Evolutionary conservation across 2,329 filamentous ascomycete species (phyloP).

Genomic region (Sclerotiophoma versabilis): DNA sequence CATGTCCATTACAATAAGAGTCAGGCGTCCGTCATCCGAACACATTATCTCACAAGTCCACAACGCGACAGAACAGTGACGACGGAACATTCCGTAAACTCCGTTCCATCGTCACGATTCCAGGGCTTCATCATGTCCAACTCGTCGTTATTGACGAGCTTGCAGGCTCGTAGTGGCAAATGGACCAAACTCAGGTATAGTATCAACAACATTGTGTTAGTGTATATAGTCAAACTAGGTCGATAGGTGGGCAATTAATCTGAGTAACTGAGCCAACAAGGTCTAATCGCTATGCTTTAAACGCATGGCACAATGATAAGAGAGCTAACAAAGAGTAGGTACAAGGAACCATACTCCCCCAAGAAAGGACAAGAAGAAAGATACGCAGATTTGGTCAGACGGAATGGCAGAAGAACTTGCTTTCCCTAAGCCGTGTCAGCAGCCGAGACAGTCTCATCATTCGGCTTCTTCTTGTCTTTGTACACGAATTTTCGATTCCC

Average conservation of each 20-base stretch:
- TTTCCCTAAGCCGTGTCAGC: not conserved
- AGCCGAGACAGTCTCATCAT: slow-evolving; percentile 1
- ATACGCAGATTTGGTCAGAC: no score
- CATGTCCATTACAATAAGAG: no score
- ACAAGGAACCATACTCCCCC: not conserved
- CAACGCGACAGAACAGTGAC: no score
- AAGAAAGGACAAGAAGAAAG: no score
- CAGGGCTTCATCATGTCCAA: not conserved
- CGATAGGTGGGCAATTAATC: not conserved
- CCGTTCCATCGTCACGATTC: no score
- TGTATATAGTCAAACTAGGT: not conserved
- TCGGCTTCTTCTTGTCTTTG: slow-evolving; percentile 8
- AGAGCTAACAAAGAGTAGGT: not conserved
- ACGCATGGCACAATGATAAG: not conserved
- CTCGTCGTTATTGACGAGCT: not conserved
- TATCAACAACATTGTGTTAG: no score
- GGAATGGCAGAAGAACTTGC: not conserved
- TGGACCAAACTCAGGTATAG: not conserved
- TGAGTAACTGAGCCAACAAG: not conserved
- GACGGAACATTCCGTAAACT: no score
- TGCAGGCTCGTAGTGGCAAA: not conserved
- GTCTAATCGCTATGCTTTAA: not conserved
- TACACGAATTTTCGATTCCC: slow-evolving; percentile 43
- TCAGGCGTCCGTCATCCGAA: no score
- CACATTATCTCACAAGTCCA: no score